phyloP scores from a whole-genome alignment of 2,329 filamentous ascomycete genomes.

The Colletotrichum filicis region DNA sequence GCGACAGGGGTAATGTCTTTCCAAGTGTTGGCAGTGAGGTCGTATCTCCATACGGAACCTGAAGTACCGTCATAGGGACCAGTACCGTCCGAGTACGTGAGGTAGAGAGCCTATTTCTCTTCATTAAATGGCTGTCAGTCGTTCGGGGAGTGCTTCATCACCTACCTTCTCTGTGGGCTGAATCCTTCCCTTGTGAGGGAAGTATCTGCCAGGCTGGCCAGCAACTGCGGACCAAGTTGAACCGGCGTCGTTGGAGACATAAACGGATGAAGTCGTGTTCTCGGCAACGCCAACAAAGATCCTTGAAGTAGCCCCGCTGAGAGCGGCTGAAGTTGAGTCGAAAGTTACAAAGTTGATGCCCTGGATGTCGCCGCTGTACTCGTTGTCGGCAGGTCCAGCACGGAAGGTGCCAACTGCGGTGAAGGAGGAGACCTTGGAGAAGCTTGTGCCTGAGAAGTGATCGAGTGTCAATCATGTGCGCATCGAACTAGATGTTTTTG shows the following conservation, averaged over 20 bases:
- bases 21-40: slow-evolving; percentile 60
- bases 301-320: slow-evolving; percentile 60
- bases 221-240: slow-evolving; percentile 61
- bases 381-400: slow-evolving; percentile 54
- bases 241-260: slow-evolving; percentile 65
- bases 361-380: slow-evolving; percentile 55
- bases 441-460: slow-evolving; percentile 59
- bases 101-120: slow-evolving; percentile 53
- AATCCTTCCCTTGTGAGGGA: slow-evolving; percentile 66
- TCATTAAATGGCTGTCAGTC: slow-evolving; percentile 66
- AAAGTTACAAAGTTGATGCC: slow-evolving; percentile 66
- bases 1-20: slow-evolving; percentile 67
- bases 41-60: slow-evolving; percentile 66
- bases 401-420: slow-evolving; percentile 62
- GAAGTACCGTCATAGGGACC: slow-evolving; percentile 67
- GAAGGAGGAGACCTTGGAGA: slow-evolving; percentile 64
- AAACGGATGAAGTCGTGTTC: slow-evolving; percentile 62
- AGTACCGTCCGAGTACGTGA: slow-evolving; percentile 64
- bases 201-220: slow-evolving; percentile 60
- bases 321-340: slow-evolving; percentile 59
- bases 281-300: slow-evolving; percentile 69
- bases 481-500: slow-evolving; percentile 56
- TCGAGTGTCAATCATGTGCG: slow-evolving; percentile 56
- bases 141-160: slow-evolving; percentile 65
- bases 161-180: slow-evolving; percentile 61